Base-by-base conservation (phyloP, 495 filamentous ascomycete genomes). In the Lophiostoma macrostomum region DNA sequence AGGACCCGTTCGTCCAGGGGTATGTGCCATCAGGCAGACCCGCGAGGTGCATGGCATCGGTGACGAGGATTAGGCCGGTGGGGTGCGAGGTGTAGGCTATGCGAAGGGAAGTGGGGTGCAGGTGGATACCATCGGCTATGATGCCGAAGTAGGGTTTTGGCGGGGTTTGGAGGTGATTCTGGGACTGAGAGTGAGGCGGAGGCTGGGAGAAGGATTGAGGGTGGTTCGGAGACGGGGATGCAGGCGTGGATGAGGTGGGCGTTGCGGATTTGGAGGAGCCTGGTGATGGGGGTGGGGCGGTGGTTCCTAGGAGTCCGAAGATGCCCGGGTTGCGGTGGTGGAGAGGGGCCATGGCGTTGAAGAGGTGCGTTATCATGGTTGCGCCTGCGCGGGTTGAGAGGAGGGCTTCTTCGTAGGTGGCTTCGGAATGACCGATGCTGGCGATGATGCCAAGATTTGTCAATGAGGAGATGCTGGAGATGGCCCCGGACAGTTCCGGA, bases 331-430 rank as follows among this genome's bases (percentile, higher is more conserved):
- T 85, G 30, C 88, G 84, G 73, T 91, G 88, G 65, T 89, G 86
- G 6, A 91, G 80, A 13, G 86, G 86, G 4, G 81, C 78, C 88
- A 94, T 94, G 13, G 88, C 89, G 64, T 95, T 94, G 76, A 93
- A 95, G 1, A 94, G 75, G 63, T 95, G 89, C 1, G 89, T 95
- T 28, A 94, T 80, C 86, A 89, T 91, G 24, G 75, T 87, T 1
- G 85, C 87, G 35, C 88, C 88, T 18, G 77, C 68, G n/a, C 70
- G 65, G 1, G 90, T 78, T 12, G 86, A 86, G 3, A 69, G 68
- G 1, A 79, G 75, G 1, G 86, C 87, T 55, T 86, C 73, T 58
- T 89, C 85, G 69, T 86, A 91, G 2, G 85, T 84, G 6, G 86
- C 83, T 62, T 90, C 84, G 0, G 84, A 85, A 67, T 95, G 89